Base-by-base conservation (phyloP, 2,329 filamentous ascomycete genomes). In the Raffaelea ambrosiae region DNA sequence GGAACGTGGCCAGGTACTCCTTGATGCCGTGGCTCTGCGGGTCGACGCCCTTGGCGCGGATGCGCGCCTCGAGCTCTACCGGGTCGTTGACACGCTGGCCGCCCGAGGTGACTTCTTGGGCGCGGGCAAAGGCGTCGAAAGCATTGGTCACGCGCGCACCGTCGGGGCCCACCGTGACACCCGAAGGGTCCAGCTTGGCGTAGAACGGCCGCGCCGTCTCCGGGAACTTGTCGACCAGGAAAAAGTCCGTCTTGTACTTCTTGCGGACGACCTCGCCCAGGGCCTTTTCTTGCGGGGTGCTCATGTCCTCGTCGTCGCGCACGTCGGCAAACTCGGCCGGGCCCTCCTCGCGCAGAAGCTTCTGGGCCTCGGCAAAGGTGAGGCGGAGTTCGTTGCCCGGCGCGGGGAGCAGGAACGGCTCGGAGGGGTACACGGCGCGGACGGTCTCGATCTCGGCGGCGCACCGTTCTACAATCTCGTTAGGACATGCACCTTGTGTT, bases 201-300 rank as follows among this genome's bases (percentile, higher is more conserved):
- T 96, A 97, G 68, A 95, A 95, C 5, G 91, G 91, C 26, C 93
- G 81, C 19, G 93, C 87, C 35, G 75, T 73, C 65, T 93, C 82
- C 40, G 93, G 93, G 75, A 95, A 98, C 69, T 97, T 93, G 73
- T 97, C 91, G 53, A 98, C 78, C 20, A 94, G 84, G 71, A 95
- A 97, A 71, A 97, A 97, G 70, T 98, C 93, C 51, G 89, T 93
- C 63, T 85, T 79, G 76, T 85, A 95, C 70, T 95, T 96, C 58
- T 87, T 77, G 49, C 87, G 84, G 55, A 97, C 81, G 43, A 97
- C 75, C 22, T 81, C 83, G 49, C 93, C 93, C 9, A 97, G 82
- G n/a, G 84, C 86, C 69, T 90, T 90, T 65, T 93, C 87, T 61
- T 91, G 84, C 0, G 86, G 82, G 0, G 86, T 93, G 61, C 70